Conservation (phyloP, 352 stramenopile species). For the Pythium periplocum region DNA sequence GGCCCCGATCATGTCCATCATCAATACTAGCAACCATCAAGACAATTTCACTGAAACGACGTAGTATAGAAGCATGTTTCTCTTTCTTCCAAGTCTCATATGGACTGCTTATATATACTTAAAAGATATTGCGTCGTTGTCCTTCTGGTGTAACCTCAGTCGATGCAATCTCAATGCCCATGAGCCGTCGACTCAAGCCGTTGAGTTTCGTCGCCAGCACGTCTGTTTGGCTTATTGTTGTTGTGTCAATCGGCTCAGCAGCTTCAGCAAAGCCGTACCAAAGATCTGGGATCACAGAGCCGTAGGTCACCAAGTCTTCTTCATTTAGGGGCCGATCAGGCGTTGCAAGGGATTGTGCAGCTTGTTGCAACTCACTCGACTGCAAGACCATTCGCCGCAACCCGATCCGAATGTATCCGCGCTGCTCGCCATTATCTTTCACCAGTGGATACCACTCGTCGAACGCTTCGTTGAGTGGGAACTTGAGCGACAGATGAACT, state of each 20-base stretch:
- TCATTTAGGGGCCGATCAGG: slow-evolving; percentile 40
- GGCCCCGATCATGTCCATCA: slow-evolving; percentile 16
- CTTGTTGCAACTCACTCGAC: slow-evolving; percentile 39
- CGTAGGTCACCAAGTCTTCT: slow-evolving; percentile 33
- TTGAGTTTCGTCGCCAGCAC: slow-evolving; percentile 53
- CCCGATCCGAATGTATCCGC: slow-evolving; percentile 37
- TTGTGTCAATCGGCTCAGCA: slow-evolving; percentile 20
- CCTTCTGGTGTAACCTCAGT: slow-evolving; percentile 24
- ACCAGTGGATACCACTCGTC: slow-evolving; percentile 68
- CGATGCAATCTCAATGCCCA: slow-evolving; percentile 41
- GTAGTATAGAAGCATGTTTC: too few species aligned
- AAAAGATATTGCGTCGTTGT: slow-evolving; percentile 62
- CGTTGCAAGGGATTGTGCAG: slow-evolving; percentile 34
- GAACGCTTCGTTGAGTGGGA: slow-evolving; percentile 64
- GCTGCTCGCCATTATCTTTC: slow-evolving; percentile 47
- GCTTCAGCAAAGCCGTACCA: slow-evolving; percentile 53
- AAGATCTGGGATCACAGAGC: slow-evolving; percentile 46
- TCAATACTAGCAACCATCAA: slow-evolving; percentile 6
- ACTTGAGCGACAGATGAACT: slow-evolving; percentile 58
- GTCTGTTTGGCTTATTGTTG: slow-evolving; percentile 26
- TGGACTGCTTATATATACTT: slow-evolving; percentile 3
- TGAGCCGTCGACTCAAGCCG: slow-evolving; percentile 46
- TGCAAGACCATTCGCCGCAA: slow-evolving; percentile 57
- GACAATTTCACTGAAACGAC: too few species aligned
- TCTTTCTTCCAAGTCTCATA: too few species aligned